Base-by-base conservation (phyloP, 768 basidiomycete genomes). In the Podaxis sp. region DNA sequence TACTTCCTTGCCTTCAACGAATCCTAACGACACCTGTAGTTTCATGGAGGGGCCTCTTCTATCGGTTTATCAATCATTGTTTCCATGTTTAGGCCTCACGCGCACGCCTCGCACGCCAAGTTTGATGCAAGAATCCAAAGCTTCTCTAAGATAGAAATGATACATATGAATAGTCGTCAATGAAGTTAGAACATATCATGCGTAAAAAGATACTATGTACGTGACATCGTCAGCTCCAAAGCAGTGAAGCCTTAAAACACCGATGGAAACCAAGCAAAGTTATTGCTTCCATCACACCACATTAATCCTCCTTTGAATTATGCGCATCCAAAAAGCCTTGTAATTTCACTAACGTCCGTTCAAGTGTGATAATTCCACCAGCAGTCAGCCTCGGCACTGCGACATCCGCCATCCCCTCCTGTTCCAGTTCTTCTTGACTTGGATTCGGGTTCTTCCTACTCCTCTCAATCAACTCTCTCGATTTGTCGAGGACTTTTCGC, bases 361-460 rank as follows among this genome's bases (percentile, higher is more conserved):
- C 86, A 39, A 95, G 77, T 12, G 86, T 84, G 67, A 95, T 86
- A 61, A 90, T 88, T 2, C 92, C 89, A 51, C 93, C 93, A n/a
- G 83, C 75, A 1, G 89, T 90, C 68, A 94, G 73, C 64, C 87
- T 81, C n/a, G 91, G 89, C 11, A 95, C 85, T 0, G 92, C 90
- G 57, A 77, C 52, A 51, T 80, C 77, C 30, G 66, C 69, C 24
- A 52, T 51, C n/a, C 46, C 53, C 12, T 63, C 61, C 24, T 39
- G 55, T 26, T 63, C 54, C 7, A 63, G 33, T 63, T 81, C 80
- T 30, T 72, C 69, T 42, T 65, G 70, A 30, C 69, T 52, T 28
- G 73, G 58, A 57, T 73, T 69, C 6, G 72, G 60, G 49, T 72
- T 76, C 13, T 68, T 66, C 66, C 68, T 85, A 75, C 92, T 93